These are phyloP conservation scores for Phyllosticta capitalensis DNA, from an alignment of 2,329 filamentous ascomycete genomes.

Conservation along the genomic window DNA sequence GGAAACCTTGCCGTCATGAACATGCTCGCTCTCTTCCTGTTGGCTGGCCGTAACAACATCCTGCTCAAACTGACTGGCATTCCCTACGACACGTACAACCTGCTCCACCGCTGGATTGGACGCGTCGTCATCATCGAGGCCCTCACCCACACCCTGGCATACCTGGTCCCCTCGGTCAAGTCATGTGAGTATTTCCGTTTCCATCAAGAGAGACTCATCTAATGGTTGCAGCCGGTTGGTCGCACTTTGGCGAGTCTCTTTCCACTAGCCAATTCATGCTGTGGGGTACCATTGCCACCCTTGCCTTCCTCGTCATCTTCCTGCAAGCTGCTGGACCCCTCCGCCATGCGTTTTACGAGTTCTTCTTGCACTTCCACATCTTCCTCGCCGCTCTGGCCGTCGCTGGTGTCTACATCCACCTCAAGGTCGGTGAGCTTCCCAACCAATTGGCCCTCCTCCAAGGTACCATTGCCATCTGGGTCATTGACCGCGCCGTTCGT, in stretches of 20 bases:
- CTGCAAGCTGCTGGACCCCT: slow-evolving; percentile 62
- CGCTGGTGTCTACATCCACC: slow-evolving; percentile 57
- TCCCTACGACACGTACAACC: slow-evolving; percentile 74
- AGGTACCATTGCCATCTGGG: slow-evolving; percentile 58
- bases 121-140: slow-evolving; percentile 64
- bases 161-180: slow-evolving; percentile 38
- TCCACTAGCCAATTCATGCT: slow-evolving; percentile 40
- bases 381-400: slow-evolving; percentile 50
- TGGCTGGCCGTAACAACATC: slow-evolving; percentile 70
- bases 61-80: slow-evolving; percentile 62
- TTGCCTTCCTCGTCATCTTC: slow-evolving; percentile 52
- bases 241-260: slow-evolving; percentile 31
- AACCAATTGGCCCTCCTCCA: slow-evolving; percentile 55
- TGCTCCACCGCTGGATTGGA: slow-evolving; percentile 72
- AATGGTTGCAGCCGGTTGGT: slow-evolving; percentile 37
- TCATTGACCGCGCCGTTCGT: slow-evolving; percentile 51
- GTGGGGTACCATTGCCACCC: slow-evolving; percentile 54
- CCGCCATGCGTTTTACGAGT: slow-evolving; percentile 71
- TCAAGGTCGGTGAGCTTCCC: slow-evolving; percentile 39
- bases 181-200: slow-evolving; percentile 17
- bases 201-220: slow-evolving; percentile 14
- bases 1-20: slow-evolving; percentile 64
- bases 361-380: slow-evolving; percentile 66
- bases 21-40: slow-evolving; percentile 66
- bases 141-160: slow-evolving; percentile 56